Evolutionary conservation across 257 asterid species (phyloP), one percentile per base, ranked within the genome.

Genomic region (Solanum piurae): DNA sequence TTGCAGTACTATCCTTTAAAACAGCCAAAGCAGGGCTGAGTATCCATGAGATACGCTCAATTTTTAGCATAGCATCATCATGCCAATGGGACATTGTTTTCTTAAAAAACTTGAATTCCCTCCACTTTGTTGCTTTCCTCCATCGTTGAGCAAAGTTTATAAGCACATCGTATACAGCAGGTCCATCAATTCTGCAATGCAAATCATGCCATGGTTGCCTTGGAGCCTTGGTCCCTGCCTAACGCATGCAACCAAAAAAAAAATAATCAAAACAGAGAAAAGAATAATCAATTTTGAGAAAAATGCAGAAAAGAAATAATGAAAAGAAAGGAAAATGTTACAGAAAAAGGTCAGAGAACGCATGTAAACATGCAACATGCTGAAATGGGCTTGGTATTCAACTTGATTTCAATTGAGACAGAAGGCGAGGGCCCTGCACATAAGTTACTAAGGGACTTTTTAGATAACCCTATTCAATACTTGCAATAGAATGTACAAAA

Each of bases 141-240:
- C 99, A 97, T n/a, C 99, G 98, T 83, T 97, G 98, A 86, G 98
- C 98, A 92, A 97, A 97, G 92, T 97, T 97, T 86, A 94, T 83
- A 89, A 97, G 98, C 90, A 97, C 98, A 74, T 97, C 99, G 92
- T 95, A 95, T 87, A 98, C 99, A 89, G 99, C 98, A 44, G 99
- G 98, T 37, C 99, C 99, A 1, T 96, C 99, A 79, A 97, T 92
- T 92, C 90, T 92, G 93, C 97, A 92, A 92, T 97, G 99, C 89
- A 97, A 88, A 89, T 97, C 99, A 93, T 97, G 99, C 98, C 99
- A 95, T 88, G 99, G 98, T 92, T 97, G 91, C 91, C 99, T 94
- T 1, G 99, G 99, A 88, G 97, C 98, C 90, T 92, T 94, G 40
- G 93, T 92, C 91, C 98, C 99, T 77, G 83, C 90, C 98, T 95